Percentiles rank a stretch among this genome's conserved stretches.
Evolutionary conservation across 2,329 filamentous ascomycete genomes (phyloP).

Genomic region (Chrysosporium keratinophilum): DNA sequence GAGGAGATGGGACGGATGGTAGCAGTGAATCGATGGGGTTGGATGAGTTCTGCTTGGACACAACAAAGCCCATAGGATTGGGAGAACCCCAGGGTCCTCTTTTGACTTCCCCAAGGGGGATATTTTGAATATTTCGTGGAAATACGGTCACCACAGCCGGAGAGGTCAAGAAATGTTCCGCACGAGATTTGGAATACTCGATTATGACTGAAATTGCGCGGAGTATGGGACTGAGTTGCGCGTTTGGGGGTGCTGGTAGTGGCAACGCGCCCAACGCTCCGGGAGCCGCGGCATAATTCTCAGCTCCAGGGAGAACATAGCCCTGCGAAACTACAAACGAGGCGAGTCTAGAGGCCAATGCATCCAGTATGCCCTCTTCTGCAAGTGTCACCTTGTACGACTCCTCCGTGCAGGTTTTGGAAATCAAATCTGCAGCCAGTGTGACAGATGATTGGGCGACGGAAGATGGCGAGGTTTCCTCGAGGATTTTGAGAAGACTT

Average conservation of each 20-base stretch:
- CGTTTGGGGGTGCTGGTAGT: slow-evolving; percentile 47
- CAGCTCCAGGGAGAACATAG: slow-evolving; percentile 57
- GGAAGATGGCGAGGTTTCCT: slow-evolving; percentile 44
- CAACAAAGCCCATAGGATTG: slow-evolving; percentile 44
- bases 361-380: slow-evolving; percentile 64
- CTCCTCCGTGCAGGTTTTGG: slow-evolving; percentile 58
- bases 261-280: slow-evolving; percentile 51
- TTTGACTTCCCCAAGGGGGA: slow-evolving; percentile 33
- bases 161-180: slow-evolving; percentile 59
- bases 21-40: slow-evolving; percentile 58
- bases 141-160: slow-evolving; percentile 61
- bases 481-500: slow-evolving; percentile 56
- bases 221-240: slow-evolving; percentile 58
- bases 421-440: slow-evolving; percentile 40
- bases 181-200: slow-evolving; percentile 65
- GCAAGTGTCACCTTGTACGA: slow-evolving; percentile 61
- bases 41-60: slow-evolving; percentile 37
- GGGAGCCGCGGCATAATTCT: slow-evolving; percentile 45
- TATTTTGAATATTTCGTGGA: slow-evolving; percentile 45
- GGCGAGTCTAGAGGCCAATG: slow-evolving; percentile 62
- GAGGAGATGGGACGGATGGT: slow-evolving; percentile 38
- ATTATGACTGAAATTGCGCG: slow-evolving; percentile 69
- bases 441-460: slow-evolving; percentile 43
- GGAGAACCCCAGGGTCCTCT: slow-evolving; percentile 44
- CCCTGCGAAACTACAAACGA: slow-evolving; percentile 59